Base-by-base conservation (phyloP, 257 asterid species). In the Petunia secreta region DNA sequence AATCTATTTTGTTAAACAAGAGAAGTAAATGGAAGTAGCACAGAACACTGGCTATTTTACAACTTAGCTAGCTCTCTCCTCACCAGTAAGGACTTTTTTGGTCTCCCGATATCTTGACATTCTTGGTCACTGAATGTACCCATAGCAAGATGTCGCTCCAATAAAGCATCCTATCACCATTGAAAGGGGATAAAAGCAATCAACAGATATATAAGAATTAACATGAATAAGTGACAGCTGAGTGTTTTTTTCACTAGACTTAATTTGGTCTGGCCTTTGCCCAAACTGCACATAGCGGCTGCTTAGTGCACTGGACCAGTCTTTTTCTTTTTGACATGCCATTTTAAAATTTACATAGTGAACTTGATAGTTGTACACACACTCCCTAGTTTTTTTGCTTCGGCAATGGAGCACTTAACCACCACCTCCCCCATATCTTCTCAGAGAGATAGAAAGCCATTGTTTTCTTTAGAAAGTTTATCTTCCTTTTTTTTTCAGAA, bases 51-150 rank as follows among this genome's bases (percentile, higher is more conserved):
- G 65, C 15, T 43, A 41, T 40, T 16, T 40, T n/a, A 77, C 6
- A 52, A 60, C 10, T 41, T 58, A 13, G 43, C 59, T 58, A 13
- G 43, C 59, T 58, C 34, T 48, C 36, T 39, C 34, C 81, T 79
- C 75, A 93, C 98, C 93, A 94, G 55, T 78, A 94, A 82, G 57
- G 97, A 94, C 83, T 82, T 91, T 58, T 88, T 85, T 2, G 97
- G 92, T 64, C 94, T 84, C 73, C 96, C 92, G 71, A 87, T 87
- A 44, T 84, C 89, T 16, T 80, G 88, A 41, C 81, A 80, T 78
- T 85, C 81, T 8, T 81, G 86, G 65, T 85, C 86, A 43, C 96
- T 90, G 67, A 94, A 94, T 43, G 92, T 83, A 81, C 89, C 87
- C 58, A 79, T 88, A n/a, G 83, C 90, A 80, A 87, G 91, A 87